Evolutionary conservation across 2,329 filamentous ascomycete species (phyloP).

Genomic region (Trichoderma gracile): DNA sequence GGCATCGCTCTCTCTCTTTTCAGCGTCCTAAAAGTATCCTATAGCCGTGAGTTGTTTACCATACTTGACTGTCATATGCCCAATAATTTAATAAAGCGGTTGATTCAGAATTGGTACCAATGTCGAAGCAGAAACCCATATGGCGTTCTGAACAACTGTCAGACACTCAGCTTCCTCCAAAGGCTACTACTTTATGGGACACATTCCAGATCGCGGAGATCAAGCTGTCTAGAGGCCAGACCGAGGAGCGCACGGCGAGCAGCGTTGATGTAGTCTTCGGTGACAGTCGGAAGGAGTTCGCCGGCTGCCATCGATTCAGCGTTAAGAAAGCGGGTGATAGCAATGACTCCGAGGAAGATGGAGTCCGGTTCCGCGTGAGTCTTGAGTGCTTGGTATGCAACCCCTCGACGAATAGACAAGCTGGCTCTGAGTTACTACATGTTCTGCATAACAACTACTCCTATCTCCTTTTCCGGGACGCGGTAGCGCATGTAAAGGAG

Average conservation of each 20-base stretch:
- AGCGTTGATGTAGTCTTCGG: slow-evolving; percentile 1
- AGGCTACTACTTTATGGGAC: slow-evolving; percentile 2
- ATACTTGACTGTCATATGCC: background rate
- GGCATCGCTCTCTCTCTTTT: background rate
- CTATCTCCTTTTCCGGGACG: slow-evolving; percentile 1
- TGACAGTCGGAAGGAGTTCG: background rate
- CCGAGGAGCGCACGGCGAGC: background rate
- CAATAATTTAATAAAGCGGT: background rate
- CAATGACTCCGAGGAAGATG: background rate
- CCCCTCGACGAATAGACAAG: background rate
- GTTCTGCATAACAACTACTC: slow-evolving; percentile 3
- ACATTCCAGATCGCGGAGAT: slow-evolving; percentile 1
- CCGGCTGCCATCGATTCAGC: slow-evolving; percentile 8
- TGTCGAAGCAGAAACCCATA: background rate
- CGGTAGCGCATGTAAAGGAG: background rate
- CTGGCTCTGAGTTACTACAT: background rate
- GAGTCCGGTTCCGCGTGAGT: background rate
- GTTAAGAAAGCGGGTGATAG: background rate
- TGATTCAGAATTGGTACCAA: background rate
- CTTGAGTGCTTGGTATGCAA: slow-evolving; percentile 7
- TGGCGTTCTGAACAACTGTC: background rate
- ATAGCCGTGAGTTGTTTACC: background rate
- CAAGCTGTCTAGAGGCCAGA: background rate
- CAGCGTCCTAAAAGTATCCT: background rate
- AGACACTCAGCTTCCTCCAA: background rate